phyloP scores from a whole-genome alignment of 2,329 filamentous ascomycete genomes.

The Penicillium italicum region DNA sequence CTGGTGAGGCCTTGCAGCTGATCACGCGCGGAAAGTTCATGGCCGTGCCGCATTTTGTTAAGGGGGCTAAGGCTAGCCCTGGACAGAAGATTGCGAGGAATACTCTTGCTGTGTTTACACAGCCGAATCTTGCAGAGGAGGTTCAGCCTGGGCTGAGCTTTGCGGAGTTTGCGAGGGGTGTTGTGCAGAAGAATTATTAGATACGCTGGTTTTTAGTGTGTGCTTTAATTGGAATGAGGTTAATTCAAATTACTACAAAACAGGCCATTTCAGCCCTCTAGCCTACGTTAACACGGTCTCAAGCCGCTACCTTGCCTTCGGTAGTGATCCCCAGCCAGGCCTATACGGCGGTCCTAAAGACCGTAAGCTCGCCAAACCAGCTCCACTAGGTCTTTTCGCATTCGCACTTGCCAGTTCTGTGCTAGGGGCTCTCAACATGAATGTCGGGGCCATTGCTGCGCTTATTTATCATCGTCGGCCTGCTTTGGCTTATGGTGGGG shows the following conservation, averaged over 20 bases:
- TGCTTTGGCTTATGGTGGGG: constrained; percentile 67
- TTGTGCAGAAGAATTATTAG: constrained; percentile 65
- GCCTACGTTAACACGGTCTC: constrained; percentile 42
- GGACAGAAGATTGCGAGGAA: constrained; percentile 64
- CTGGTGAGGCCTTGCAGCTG: constrained; percentile 82
- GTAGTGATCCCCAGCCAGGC: constrained; percentile 66
- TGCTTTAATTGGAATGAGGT: background rate
- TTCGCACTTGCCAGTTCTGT: constrained; percentile 77
- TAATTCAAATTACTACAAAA: background rate
- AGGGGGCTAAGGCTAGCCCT: constrained; percentile 60
- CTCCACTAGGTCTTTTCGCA: constrained; percentile 66
- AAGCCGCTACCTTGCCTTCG: constrained; percentile 55
- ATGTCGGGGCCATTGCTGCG: constrained; percentile 53
- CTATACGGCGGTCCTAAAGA: constrained; percentile 56
- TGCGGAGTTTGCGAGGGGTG: constrained; percentile 70
- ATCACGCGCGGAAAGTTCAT: constrained; percentile 90
- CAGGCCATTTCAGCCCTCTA: constrained; percentile 38
- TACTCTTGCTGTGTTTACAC: constrained; percentile 93
- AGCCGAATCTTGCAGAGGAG: constrained; percentile 78
- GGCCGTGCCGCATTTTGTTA: constrained; percentile 93
- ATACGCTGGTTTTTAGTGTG: background rate
- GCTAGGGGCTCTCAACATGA: constrained; percentile 67
- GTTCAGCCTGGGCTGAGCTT: constrained; percentile 72
- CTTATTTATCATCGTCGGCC: constrained; percentile 64
- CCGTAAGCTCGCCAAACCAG: constrained; percentile 70